Percentiles rank a stretch among this genome's conserved stretches.
phyloP scores from a whole-genome alignment of 305 asterid genomes.

The Fraxinus sp. region DNA sequence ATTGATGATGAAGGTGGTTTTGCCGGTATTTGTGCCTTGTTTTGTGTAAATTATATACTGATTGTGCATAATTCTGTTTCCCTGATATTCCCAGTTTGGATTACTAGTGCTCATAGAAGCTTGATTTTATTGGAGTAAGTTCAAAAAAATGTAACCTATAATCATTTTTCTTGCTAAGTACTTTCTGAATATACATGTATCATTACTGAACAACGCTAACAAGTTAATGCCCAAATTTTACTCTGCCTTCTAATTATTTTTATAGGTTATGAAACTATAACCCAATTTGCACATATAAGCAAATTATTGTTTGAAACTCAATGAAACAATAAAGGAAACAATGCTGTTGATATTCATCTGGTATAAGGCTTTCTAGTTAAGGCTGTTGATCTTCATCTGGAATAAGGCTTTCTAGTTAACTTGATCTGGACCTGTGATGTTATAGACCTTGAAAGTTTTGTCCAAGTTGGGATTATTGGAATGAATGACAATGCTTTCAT shows the following conservation, averaged over 20 bases:
- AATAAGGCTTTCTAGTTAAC: not conserved
- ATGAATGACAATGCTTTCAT: not conserved
- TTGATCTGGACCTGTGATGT: slow-evolving; percentile 9
- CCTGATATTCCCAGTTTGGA: slow-evolving; percentile 21
- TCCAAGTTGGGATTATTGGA: not conserved
- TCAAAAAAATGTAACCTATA: not conserved
- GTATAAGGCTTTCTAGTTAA: too few relatives aligned
- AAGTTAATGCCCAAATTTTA: slow-evolving; percentile 8
- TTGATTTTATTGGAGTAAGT: not conserved
- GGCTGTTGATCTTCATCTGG: slow-evolving; percentile 14
- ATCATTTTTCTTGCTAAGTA: not conserved
- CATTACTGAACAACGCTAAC: not conserved
- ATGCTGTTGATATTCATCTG: too few relatives aligned
- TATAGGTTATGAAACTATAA: too few relatives aligned
- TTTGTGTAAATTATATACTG: slow-evolving; percentile 53
- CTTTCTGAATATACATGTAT: not conserved
- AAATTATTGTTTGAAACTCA: too few relatives aligned
- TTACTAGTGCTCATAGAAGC: not conserved
- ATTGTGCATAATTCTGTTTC: slow-evolving; percentile 45
- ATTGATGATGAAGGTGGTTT: slow-evolving; percentile 38
- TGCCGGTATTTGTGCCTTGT: slow-evolving; percentile 26
- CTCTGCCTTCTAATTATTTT: too few relatives aligned
- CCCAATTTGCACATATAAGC: too few relatives aligned
- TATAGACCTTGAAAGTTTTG: not conserved
- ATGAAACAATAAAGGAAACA: too few relatives aligned